Base-by-base conservation (phyloP, 2,329 filamentous ascomycete genomes). In the Endoconidiophora laricicola region DNA sequence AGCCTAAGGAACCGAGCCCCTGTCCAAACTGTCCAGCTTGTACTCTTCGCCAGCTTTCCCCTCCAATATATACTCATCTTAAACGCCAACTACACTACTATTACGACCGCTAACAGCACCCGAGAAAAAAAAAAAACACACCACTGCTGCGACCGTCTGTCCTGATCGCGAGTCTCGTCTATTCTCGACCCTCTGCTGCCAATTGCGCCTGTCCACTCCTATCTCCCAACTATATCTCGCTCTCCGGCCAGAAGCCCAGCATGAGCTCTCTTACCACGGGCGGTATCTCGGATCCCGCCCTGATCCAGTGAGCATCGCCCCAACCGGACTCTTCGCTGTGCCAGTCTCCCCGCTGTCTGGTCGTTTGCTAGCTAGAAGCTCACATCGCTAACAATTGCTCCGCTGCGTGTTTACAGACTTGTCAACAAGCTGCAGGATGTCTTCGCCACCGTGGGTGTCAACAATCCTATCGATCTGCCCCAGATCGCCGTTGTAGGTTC, bases 371-470 rank as follows among this genome's bases (percentile, higher is more conserved):
- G 20, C 20, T 41, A 24, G 18, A 12, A n/a, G 18, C 33, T 22
- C 10, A 43, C 26, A 18, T 45, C 33, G 43, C 43, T 45, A 45
- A 45, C 24, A 14, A 47, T 16, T 16, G 7, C 6, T 39, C 7
- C 12, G 29, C 9, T 33, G 29, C 29, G 29, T 33, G 29, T 33
- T 3, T 55, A 49, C 59, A 81, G 78, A 62, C 83, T 96, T 59
- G 91, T 98, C 65, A 98, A 98, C 74, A 96, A 94, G 73, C 81
- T 98, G 44, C 91, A 98, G 66, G 91, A 98, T 86, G 91, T 98
- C 59, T 98, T 98, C 65, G 83, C 90, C 55, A 96, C 91, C 40
- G 91, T 98, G 59, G 91, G 91, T 59, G 91, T 96, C 62, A 91
- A 94, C 77, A 98, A 98, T 69, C 91, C 91, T 55, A 98, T 98